Evolutionary conservation across 1,139 yeast species (phyloP).

Genomic region (Pichia kudriavzevii): DNA sequence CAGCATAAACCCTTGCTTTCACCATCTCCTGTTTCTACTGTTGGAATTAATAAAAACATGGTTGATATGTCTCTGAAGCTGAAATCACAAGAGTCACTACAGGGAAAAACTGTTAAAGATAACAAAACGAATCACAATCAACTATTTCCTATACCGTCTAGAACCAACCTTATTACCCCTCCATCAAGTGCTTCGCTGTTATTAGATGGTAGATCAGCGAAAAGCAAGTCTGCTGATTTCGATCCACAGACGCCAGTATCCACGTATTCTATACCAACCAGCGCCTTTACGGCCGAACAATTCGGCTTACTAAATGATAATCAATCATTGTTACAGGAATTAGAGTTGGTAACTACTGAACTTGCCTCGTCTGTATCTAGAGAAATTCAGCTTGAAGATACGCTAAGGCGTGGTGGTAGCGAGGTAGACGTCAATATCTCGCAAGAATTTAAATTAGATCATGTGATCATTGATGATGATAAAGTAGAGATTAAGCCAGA

Average conservation of each 20-base stretch:
- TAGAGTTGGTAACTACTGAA: slow-evolving; percentile 62
- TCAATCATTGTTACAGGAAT: slow-evolving; percentile 49
- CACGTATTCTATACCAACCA: slow-evolving; percentile 3
- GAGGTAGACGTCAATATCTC: too few species aligned
- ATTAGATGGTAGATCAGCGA: slow-evolving; percentile 4
- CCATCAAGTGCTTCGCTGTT: too few species aligned
- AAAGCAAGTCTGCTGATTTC: background rate
- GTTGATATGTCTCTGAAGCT: slow-evolving; percentile 9
- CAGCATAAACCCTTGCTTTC: slow-evolving; percentile 1
- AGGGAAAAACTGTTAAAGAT: slow-evolving; percentile 1
- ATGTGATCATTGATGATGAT: background rate
- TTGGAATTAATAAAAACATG: slow-evolving; percentile 3
- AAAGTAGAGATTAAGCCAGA: slow-evolving; percentile 3
- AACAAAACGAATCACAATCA: background rate
- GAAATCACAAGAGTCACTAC: slow-evolving; percentile 6
- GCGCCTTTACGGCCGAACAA: slow-evolving; percentile 39
- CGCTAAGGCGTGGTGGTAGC: slow-evolving; percentile 23
- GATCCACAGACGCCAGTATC: slow-evolving; percentile 15
- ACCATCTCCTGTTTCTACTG: slow-evolving; percentile 1
- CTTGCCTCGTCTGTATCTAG: slow-evolving; percentile 64
- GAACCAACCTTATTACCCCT: too few species aligned
- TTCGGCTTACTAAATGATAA: slow-evolving; percentile 55
- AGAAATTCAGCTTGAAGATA: slow-evolving; percentile 51
- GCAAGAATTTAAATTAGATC: background rate
- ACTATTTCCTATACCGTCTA: too few species aligned